A percentile compares a stretch with the other conserved stretches of the same genome.
Conservation (phyloP, 192 early-diverging fungal genomes). For the Gaertneriomyces semiglobifer region DNA sequence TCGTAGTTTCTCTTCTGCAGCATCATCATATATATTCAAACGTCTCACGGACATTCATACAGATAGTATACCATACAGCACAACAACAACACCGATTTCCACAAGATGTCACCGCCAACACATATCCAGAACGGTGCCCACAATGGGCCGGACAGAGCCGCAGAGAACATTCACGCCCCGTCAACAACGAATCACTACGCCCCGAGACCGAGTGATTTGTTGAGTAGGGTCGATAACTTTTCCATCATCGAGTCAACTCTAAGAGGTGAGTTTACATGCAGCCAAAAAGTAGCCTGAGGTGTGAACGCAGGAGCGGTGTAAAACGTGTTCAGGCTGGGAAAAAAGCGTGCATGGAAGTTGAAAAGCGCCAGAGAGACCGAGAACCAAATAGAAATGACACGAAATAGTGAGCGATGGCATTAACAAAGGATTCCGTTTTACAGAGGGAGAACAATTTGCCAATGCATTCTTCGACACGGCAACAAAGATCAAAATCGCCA, state of each 20-base stretch:
- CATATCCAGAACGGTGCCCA: too few species aligned
- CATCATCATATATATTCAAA: too few species aligned
- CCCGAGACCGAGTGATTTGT: slow-evolving; percentile 38
- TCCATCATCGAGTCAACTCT: slow-evolving; percentile 95
- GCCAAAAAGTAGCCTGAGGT: too few species aligned
- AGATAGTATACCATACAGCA: too few species aligned
- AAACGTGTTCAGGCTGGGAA: background rate
- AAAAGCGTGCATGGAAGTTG: background rate
- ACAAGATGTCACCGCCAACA: too few species aligned
- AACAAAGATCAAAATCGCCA: slow-evolving; percentile 98
- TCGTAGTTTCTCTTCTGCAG: too few species aligned
- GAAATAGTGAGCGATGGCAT: too few species aligned
- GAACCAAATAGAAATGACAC: background rate
- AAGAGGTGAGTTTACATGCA: slow-evolving; percentile 61
- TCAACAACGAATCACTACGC: slow-evolving; percentile 11
- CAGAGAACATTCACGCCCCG: background rate
- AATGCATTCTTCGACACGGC: slow-evolving; percentile 97
- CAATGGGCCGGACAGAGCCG: background rate
- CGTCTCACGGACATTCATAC: too few species aligned
- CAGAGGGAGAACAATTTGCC: slow-evolving; percentile 98
- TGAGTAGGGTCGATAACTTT: slow-evolving; percentile 85
- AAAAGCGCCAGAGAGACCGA: background rate
- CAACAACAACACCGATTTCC: too few species aligned
- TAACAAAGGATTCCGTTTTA: background rate
- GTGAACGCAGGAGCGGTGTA: background rate